These are phyloP conservation scores for Botrytis paeoniae DNA, from an alignment of 2,329 filamentous ascomycete genomes.

Conservation along the genomic window DNA sequence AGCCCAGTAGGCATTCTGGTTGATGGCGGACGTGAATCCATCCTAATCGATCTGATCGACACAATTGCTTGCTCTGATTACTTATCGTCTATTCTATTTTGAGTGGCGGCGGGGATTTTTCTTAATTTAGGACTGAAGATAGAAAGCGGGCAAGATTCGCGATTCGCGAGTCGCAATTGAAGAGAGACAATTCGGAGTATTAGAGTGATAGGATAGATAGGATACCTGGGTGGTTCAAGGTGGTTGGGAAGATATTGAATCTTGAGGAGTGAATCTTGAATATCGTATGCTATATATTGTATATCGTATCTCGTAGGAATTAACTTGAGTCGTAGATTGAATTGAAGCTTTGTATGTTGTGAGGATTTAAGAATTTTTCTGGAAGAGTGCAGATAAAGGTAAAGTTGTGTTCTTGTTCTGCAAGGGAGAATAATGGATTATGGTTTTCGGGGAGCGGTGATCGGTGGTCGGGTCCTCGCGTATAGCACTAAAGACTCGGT, in stretches of 20 bases:
- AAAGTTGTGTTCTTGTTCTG: constrained; percentile 10
- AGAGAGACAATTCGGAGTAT: neutral
- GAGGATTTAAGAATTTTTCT: neutral
- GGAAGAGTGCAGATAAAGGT: neutral
- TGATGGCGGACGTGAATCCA: constrained; percentile 20
- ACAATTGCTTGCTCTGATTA: neutral
- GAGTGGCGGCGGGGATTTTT: neutral
- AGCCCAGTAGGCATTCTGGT: constrained; percentile 43
- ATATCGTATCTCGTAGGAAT: neutral
- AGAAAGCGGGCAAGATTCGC: constrained; percentile 16
- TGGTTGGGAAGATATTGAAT: neutral
- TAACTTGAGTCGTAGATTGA: neutral
- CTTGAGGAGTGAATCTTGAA: neutral
- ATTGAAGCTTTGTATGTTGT: neutral
- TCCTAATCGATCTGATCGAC: constrained; percentile 10
- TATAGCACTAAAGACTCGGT: constrained; percentile 2
- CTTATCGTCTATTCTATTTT: constrained; percentile 13
- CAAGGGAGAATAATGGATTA: constrained; percentile 11
- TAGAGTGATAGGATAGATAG: neutral
- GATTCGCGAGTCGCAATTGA: constrained; percentile 17
- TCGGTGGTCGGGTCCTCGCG: constrained; percentile 14
- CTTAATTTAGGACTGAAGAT: constrained; percentile 11
- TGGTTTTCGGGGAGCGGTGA: constrained; percentile 12
- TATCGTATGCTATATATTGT: neutral
- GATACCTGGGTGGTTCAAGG: neutral